Base-by-base conservation (phyloP, 257 asterid genomes). In the Gynochthodes officinalis region DNA sequence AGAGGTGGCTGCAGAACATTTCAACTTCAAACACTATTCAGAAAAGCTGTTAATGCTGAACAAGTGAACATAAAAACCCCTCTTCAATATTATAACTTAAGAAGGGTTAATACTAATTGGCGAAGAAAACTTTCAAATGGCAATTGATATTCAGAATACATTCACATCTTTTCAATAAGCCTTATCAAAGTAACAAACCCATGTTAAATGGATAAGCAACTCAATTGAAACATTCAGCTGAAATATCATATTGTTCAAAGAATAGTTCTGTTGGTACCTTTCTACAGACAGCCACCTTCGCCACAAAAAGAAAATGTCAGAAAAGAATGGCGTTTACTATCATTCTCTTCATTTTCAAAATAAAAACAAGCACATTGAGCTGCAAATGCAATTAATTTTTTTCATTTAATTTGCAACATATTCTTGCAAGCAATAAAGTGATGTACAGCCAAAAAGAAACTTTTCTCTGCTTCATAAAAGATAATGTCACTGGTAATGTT, bases 1-100 rank as follows among this genome's bases (percentile, higher is more conserved):
- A 30, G 50, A 25, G 33, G 19, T 54, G 39, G 54, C 28, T 54
- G 39, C 65, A 73, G 2, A 69, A 79, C 48, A 61, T 68, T 25
- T 64, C 30, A n/a, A 59, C 63, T 73, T 27, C 53, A 37, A 62
- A 37, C 19, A 49, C 44, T 48, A 25, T 35, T n/a, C 48, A 32
- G 9, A 23, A 27, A 23, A 59, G 28, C n/a, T n/a, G 15, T 54
- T 7, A 54, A 54, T 0, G 11, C 3, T 4, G 28, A 54, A 23
- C 23, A 49, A 21, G 50, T 49, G 35, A 68, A 52, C 49, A 18
- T 23, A 68, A 30, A 68, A 28, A 58, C 63, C 49, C 61, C 25
- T 55, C 33, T 55, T 55, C 23, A 33, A 21, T 35, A 68, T 18
- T 50, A 32, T 4, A 10, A 0, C 11, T 32, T 28, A 12, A 21